These are phyloP conservation scores for Pholiota microspora DNA, from an alignment of 768 basidiomycete species.

Conservation along the genomic window DNA sequence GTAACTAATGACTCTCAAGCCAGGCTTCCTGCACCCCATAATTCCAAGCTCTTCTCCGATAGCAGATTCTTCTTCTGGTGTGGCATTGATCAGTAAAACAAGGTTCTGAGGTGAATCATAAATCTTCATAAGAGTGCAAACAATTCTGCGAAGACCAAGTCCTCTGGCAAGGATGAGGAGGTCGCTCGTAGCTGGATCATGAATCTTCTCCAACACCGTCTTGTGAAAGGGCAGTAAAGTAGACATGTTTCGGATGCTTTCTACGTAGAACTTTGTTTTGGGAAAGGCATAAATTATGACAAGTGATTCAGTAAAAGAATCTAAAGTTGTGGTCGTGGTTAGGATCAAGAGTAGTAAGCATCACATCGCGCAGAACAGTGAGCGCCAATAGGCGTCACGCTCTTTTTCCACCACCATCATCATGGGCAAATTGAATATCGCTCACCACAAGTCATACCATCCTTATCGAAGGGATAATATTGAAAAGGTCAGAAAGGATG, in stretches of 20 bases:
- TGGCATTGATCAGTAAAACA: constrained; percentile 81
- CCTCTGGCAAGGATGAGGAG: constrained; percentile 85
- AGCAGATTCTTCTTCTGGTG: constrained; percentile 83
- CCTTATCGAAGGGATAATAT: constrained; percentile 86
- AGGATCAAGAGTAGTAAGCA: background rate
- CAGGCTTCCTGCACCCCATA: constrained; percentile 88
- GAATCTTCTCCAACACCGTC: constrained; percentile 61
- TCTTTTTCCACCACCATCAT: constrained; percentile 5
- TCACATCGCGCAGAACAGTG: background rate
- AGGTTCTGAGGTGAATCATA: constrained; percentile 86
- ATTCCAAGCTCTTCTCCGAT: constrained; percentile 92
- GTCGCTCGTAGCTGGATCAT: constrained; percentile 73
- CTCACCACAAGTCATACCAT: constrained; percentile 90
- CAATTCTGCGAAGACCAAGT: constrained; percentile 77
- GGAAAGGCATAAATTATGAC: background rate
- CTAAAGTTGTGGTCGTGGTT: constrained; percentile 7
- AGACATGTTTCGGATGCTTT: constrained; percentile 36
- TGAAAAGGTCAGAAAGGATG: constrained; percentile 75
- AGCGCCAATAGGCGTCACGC: no score
- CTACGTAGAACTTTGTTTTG: no score
- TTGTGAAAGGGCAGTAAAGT: constrained; percentile 66
- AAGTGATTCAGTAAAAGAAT: background rate
- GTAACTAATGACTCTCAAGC: constrained; percentile 77
- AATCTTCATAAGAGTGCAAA: constrained; percentile 88
- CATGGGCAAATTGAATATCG: constrained; percentile 88